Conservation (phyloP, 345 rosid species). For the Schrenkiella parvula region DNA sequence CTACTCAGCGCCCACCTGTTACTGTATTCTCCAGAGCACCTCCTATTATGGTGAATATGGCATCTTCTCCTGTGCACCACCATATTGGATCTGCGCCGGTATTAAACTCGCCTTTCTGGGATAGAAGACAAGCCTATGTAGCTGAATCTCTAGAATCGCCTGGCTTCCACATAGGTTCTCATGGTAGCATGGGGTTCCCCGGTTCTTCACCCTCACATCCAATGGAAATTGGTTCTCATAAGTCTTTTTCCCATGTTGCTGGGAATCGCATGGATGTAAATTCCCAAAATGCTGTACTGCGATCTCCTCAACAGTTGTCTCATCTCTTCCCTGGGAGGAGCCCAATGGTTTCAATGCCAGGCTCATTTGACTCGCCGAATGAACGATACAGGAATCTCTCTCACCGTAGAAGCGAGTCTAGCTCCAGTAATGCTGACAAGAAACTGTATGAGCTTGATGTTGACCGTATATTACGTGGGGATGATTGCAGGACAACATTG, state of each 20-base stretch:
- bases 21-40: conserved; percentile 70
- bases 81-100: conserved; percentile 87
- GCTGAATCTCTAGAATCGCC: conserved; percentile 77
- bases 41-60: conserved; percentile 51
- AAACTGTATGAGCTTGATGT: conserved; percentile 87
- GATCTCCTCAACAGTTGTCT: conserved; percentile 69
- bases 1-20: conserved; percentile 51
- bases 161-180: conserved; percentile 71
- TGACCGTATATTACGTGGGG: conserved; percentile 71
- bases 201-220: conserved; percentile 67
- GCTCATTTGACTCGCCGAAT: conserved; percentile 62
- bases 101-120: conserved; percentile 73
- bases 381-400: conserved; percentile 68
- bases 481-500: conserved; percentile 81
- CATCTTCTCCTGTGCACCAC: conserved; percentile 64
- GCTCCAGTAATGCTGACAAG: conserved; percentile 67
- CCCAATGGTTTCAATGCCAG: conserved; percentile 57
- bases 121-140: conserved; percentile 57
- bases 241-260: conserved; percentile 48
- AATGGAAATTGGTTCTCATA: conserved; percentile 59
- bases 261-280: conserved; percentile 58
- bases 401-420: conserved; percentile 71
- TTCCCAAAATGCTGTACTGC: conserved; percentile 48
- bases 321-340: conserved; percentile 65
- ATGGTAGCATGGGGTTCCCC: conserved; percentile 56